Base-by-base conservation (phyloP, 345 rosid genomes). In the Rhizophora mangle region DNA sequence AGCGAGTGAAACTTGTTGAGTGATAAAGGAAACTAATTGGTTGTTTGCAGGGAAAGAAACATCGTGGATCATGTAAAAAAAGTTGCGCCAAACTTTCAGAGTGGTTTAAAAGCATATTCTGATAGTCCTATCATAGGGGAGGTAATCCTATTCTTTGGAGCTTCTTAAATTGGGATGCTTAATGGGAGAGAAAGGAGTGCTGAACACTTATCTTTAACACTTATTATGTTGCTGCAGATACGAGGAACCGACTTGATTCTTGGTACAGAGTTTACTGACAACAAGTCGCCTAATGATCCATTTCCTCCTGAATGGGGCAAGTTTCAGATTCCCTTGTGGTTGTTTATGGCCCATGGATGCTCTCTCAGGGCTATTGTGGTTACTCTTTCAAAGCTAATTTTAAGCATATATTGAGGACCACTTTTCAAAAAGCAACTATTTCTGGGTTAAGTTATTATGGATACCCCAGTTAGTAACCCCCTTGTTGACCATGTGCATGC, bases 241-340 rank as follows among this genome's bases (percentile, higher is more conserved):
- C 81, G 98, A 47, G 99, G 98, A 69, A 87, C 91, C 2, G 98
- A 98, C 69, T 85, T 95, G 84, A 86, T 95, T 76, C 94, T 86
- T 24, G 96, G 87, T 24, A 95, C 96, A n/a, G 98, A 92, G 81
- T 95, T 92, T 73, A 10, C 74, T 0, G 88, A 89, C 87, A 90
- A 90, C 31, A 95, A 95, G 80, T 95, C 99, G 0, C 99, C 97
- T 0, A 85, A 86, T 65, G 88, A 87, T 66, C 96, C 86, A 6
- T 95, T 95, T 78, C 98, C 98, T 76, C 69, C 92, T 70, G 99
- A 90, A 84, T 95, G 99, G 99, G 99, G 99, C 64, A 87, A 82
- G 79, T 77, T 36, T 56, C 66, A 8, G 29, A 56, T 56, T 36
- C 22, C 34, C 11, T 37, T 55, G 19, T 36, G 6, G 15, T 24